Evolutionary conservation across 306 rosid genomes (phyloP).

Genomic region (Cucurbita argyrosperma): DNA sequence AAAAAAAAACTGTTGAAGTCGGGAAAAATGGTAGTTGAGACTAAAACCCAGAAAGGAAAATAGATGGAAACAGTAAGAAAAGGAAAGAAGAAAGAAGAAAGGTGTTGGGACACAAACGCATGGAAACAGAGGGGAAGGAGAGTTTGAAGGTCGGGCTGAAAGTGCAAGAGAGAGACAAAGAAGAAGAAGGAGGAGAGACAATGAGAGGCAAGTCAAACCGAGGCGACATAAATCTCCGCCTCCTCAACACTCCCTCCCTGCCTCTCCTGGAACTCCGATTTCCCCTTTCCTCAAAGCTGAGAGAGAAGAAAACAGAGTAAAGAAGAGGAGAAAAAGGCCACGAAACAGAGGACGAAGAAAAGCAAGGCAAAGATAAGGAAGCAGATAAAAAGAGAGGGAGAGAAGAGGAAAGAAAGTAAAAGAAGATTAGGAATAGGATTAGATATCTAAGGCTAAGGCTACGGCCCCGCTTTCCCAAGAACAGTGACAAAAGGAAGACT

Average conservation of each 20-base stretch:
- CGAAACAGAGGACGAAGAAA: neutral
- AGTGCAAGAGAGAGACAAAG: neutral
- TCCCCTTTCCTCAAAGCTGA: slow-evolving; percentile 2
- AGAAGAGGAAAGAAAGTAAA: neutral
- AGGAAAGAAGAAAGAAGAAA: neutral
- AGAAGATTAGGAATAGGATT: neutral
- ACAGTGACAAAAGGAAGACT: slow-evolving; percentile 1
- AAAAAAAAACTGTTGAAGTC: neutral
- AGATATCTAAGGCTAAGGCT: slow-evolving; percentile 9
- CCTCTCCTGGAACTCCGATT: neutral
- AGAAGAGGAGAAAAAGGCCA: neutral
- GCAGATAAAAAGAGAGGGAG: neutral
- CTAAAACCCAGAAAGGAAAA: neutral
- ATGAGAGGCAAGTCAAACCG: slow-evolving; percentile 35
- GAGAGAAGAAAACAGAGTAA: neutral
- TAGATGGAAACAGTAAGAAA: neutral
- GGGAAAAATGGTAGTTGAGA: neutral
- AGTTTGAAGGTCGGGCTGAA: slow-evolving; percentile 21
- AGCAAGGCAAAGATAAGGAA: neutral
- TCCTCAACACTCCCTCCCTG: slow-evolving; percentile 5
- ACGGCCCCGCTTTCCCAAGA: neutral
- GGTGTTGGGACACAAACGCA: slow-evolving; percentile 84
- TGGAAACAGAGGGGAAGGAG: slow-evolving; percentile 36
- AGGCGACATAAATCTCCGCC: slow-evolving; percentile 73
- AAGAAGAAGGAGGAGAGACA: slow-evolving; percentile 9